Conservation (phyloP, 345 rosid species). For the Luvunga scandens region DNA sequence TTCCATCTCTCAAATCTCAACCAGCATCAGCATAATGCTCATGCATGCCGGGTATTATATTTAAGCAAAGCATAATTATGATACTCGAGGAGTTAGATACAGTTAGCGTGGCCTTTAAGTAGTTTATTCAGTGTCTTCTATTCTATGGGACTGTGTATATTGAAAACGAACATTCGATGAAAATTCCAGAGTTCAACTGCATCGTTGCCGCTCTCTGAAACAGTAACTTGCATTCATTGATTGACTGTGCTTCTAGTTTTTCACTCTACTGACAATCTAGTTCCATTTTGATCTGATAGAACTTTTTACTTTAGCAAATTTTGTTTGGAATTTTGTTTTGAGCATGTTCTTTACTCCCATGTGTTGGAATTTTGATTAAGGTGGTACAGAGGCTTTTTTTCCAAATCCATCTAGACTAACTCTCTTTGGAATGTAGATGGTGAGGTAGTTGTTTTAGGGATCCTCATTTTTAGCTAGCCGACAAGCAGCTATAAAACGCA, state of each 20-base stretch:
- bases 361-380: conserved; percentile 7
- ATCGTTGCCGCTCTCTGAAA: neutral
- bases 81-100: neutral
- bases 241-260: neutral
- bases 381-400: conserved; percentile 12
- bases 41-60: neutral
- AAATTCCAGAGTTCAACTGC: neutral
- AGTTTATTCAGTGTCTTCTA: neutral
- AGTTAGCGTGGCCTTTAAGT: neutral
- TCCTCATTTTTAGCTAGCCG: conserved; percentile 35
- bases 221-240: neutral
- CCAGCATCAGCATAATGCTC: neutral
- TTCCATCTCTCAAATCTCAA: neutral
- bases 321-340: neutral
- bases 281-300: neutral
- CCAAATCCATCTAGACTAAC: conserved; percentile 11
- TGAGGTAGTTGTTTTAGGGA: conserved; percentile 19
- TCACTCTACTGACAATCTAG: neutral
- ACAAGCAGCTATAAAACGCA: conserved; percentile 37
- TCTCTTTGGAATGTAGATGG: neutral
- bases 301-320: neutral
- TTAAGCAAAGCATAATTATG: neutral
- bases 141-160: neutral
- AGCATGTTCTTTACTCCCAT: neutral
- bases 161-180: neutral